Evolutionary conservation across 2,329 filamentous ascomycete species (phyloP), one percentile per base, ranked within the genome.

Genomic region (Beauveria caledonica): DNA sequence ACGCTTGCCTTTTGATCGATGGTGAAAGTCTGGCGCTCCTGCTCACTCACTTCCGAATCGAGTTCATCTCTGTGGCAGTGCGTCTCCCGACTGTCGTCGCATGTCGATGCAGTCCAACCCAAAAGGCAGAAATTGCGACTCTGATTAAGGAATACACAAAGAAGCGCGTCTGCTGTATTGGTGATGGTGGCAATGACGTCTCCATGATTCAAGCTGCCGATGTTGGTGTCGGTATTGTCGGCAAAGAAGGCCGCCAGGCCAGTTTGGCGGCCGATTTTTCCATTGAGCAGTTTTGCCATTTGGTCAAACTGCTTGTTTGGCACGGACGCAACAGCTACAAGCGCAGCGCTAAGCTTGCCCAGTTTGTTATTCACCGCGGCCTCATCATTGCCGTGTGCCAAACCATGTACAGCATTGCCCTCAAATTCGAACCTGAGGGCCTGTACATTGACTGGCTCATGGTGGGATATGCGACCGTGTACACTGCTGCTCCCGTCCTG

Each of bases 191-290:
- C 67, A 99, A 99, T 74, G 95, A 99, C 72, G 94, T 99, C 5
- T 93, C 88, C 66, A 99, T 99, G 94, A 99, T 99, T 66, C 94
- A 97, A 78, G 93, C 94, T 8, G 94, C 95, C 1, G 94, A 99
- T 69, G 92, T 99, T 0, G 95, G 95, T 63, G 93, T 99, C 27
- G 94, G 94, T 63, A 99, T 99, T 63, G 94, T 97, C 1, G 94
- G 94, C 62, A 99, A 99, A 77, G 94, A 99, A 77, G 94, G 94
- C 39, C 86, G 90, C 23, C 94, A 99, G 77, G 94, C 94, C 40
- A 94, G 89, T 69, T 81, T 99, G 51, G 95, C 95, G 0, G 95
- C 94, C 11, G 94, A 99, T 72, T 99, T 99, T 74, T 94, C 89
- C 62, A 96, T 99, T 67, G 90, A 92, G 62, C 92, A 97, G 68